These are phyloP conservation scores for Raphanus sativus DNA, from an alignment of 345 rosid genomes.

Conservation along the genomic window DNA sequence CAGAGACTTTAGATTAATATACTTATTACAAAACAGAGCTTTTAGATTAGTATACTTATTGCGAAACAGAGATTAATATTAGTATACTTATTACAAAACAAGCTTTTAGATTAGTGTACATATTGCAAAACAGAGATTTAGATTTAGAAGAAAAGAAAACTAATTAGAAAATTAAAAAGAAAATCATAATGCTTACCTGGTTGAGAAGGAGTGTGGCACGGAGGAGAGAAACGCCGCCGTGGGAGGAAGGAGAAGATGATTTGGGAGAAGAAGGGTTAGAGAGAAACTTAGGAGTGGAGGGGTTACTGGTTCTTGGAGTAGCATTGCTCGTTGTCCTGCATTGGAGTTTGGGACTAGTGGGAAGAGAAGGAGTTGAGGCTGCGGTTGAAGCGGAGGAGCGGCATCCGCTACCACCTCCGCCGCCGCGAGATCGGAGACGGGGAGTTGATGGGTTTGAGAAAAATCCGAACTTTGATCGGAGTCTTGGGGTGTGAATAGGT, in stretches of 20 bases:
- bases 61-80: background rate
- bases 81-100: background rate
- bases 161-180: too few species aligned
- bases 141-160: background rate
- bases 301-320: slow-evolving; percentile 37
- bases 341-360: slow-evolving; percentile 69
- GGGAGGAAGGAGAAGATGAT: slow-evolving; percentile 67
- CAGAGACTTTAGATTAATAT: background rate
- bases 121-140: background rate
- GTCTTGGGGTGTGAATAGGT: slow-evolving; percentile 46
- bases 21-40: background rate
- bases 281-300: slow-evolving; percentile 48
- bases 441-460: slow-evolving; percentile 86
- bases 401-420: slow-evolving; percentile 48
- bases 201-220: slow-evolving; percentile 39
- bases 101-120: background rate
- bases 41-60: too few species aligned
- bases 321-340: slow-evolving; percentile 49
- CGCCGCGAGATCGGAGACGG: slow-evolving; percentile 49
- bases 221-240: slow-evolving; percentile 47
- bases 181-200: slow-evolving; percentile 5
- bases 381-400: slow-evolving; percentile 45
- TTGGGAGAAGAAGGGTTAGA: slow-evolving; percentile 79
- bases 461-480: slow-evolving; percentile 62
- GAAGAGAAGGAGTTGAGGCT: slow-evolving; percentile 49